A percentile compares a stretch with the other conserved stretches of the same genome.
phyloP scores from a whole-genome alignment of 2,329 filamentous ascomycete species.

The Aureobasidium sp. region DNA sequence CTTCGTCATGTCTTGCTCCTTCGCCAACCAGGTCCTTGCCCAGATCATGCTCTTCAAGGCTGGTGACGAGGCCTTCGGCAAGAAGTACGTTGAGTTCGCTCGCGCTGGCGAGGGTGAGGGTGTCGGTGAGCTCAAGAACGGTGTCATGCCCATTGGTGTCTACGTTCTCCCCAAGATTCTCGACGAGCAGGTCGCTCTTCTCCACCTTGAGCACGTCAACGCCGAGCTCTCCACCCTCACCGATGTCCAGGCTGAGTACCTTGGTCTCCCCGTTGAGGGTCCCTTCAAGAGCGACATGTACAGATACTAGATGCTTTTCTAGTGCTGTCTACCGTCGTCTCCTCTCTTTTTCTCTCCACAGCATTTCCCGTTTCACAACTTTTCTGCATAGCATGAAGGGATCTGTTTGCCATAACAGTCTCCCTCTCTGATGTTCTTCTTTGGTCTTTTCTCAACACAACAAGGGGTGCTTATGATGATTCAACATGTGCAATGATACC shows the following conservation, averaged over 20 bases:
- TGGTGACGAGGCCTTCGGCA: slow-evolving; percentile 74
- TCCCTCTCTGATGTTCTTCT: neutral
- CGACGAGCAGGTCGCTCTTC: slow-evolving; percentile 94
- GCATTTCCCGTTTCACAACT: slow-evolving; percentile 15
- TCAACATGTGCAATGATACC: slow-evolving; percentile 41
- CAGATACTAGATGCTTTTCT: slow-evolving; percentile 54
- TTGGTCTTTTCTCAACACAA: slow-evolving; percentile 15
- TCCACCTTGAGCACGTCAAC: slow-evolving; percentile 90
- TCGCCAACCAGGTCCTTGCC: slow-evolving; percentile 99
- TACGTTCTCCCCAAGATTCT: slow-evolving; percentile 98
- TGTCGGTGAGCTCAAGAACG: slow-evolving; percentile 51
- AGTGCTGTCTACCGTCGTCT: neutral
- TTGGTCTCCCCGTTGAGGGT: slow-evolving; percentile 75
- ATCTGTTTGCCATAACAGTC: neutral
- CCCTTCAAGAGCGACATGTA: slow-evolving; percentile 96
- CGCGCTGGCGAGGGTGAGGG: slow-evolving; percentile 31
- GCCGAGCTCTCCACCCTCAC: slow-evolving; percentile 86
- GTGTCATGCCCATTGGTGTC: slow-evolving; percentile 82
- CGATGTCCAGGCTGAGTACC: slow-evolving; percentile 86
- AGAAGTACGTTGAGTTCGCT: slow-evolving; percentile 96
- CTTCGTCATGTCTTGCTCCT: slow-evolving; percentile 99
- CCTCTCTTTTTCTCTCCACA: slow-evolving; percentile 2
- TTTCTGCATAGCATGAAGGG: slow-evolving; percentile 8
- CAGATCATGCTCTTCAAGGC: slow-evolving; percentile 98
- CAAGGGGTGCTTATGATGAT: slow-evolving; percentile 24